A percentile compares a stretch with the other conserved stretches of the same genome.
phyloP scores from a whole-genome alignment of 2,329 filamentous ascomycete species.

The Botrytis galanthina region DNA sequence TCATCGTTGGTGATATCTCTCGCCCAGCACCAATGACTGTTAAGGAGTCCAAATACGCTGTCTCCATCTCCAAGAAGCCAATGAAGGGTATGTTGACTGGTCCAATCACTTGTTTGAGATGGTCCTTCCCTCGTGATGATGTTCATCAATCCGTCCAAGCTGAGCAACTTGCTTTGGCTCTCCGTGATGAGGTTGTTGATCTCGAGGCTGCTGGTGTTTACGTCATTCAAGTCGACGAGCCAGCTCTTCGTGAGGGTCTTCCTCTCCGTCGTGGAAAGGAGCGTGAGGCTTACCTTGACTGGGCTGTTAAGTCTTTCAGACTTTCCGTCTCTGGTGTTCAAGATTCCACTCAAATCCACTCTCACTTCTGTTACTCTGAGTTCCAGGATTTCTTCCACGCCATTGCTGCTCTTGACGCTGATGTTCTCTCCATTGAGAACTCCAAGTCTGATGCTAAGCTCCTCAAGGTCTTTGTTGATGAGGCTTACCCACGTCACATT shows the following conservation, averaged over 20 bases:
- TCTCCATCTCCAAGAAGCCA: conserved; percentile 93
- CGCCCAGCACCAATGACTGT: conserved; percentile 97
- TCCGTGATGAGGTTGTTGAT: conserved; percentile 97
- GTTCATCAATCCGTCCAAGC: conserved; percentile 99
- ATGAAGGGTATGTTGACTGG: conserved; percentile 99
- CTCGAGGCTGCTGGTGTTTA: conserved; percentile 94
- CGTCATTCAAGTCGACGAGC: conserved; percentile 99
- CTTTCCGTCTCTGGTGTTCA: conserved; percentile 89
- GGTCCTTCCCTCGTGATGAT: conserved; percentile 99
- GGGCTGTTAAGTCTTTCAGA: conserved; percentile 98
- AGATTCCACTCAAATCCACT: conserved; percentile 98
- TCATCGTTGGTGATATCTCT: conserved; percentile 98
- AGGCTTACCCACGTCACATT: conserved; percentile 96
- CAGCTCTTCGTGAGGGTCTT: conserved; percentile 97
- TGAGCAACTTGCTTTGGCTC: conserved; percentile 95
- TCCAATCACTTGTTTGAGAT: conserved; percentile 96
- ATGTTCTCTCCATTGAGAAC: conserved; percentile 99
- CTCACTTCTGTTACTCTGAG: conserved; percentile 99
- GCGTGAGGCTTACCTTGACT: conserved; percentile 93
- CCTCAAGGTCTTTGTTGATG: conserved; percentile 96
- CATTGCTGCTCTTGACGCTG: conserved; percentile 94
- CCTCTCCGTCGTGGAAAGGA: conserved; percentile 91
- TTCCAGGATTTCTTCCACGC: conserved; percentile 99
- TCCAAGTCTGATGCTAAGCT: conserved; percentile 99
- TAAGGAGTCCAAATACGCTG: conserved; percentile 99